Percentiles rank a stretch among this genome's conserved stretches.
Evolutionary conservation across 108 stramenopile genomes (phyloP).

Genomic region (Aurantiochytrium sp.): DNA sequence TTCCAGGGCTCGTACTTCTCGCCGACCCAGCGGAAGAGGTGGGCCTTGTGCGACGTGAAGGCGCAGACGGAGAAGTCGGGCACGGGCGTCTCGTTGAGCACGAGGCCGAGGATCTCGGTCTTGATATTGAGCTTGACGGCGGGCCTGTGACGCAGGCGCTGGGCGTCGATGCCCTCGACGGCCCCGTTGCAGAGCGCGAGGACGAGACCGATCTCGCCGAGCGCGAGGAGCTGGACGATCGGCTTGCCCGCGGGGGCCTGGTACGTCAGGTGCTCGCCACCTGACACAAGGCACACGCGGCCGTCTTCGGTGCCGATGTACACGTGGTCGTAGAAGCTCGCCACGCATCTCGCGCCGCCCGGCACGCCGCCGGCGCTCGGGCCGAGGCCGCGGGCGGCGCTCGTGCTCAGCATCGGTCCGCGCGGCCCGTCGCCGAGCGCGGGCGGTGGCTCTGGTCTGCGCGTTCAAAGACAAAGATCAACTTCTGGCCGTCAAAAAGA

Average conservation of each 20-base stretch:
- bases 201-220: neutral
- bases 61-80: neutral
- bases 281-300: neutral
- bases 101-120: neutral
- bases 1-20: constrained; percentile 6
- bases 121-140: neutral
- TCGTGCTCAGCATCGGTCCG: neutral
- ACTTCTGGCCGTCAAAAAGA: too few relatives aligned
- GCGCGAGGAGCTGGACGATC: neutral
- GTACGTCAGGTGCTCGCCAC: neutral
- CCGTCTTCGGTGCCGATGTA: constrained; percentile 13
- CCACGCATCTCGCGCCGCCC: neutral
- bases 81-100: neutral
- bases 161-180: neutral
- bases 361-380: neutral
- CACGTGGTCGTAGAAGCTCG: neutral
- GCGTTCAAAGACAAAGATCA: too few relatives aligned
- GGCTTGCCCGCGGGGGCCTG: neutral
- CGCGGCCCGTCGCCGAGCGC: too few relatives aligned
- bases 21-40: neutral
- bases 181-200: neutral
- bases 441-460: too few relatives aligned
- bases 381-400: neutral
- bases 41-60: neutral
- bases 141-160: neutral